phyloP scores from a whole-genome alignment of 1,284 basidiomycete genomes.

The Boletus semigastroideus region DNA sequence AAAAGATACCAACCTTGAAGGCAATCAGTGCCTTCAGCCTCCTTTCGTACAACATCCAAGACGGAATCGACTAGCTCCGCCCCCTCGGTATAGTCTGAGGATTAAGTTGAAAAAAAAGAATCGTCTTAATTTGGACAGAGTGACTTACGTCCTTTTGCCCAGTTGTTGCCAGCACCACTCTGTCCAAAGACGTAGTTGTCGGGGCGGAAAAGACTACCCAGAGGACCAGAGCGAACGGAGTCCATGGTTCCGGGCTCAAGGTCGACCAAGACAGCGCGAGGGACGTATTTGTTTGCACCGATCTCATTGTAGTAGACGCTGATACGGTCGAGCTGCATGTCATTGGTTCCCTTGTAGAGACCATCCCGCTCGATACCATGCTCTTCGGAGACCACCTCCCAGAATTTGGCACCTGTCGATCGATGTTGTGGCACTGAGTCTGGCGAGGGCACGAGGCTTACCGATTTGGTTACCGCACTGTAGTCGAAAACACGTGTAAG shows the following conservation, averaged over 20 bases:
- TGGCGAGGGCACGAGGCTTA: slow-evolving; percentile 38
- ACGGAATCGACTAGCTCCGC: slow-evolving; percentile 96
- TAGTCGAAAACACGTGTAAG: slow-evolving; percentile 21
- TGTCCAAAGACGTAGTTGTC: slow-evolving; percentile 94
- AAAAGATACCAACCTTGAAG: slow-evolving; percentile 69
- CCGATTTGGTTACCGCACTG: slow-evolving; percentile 99
- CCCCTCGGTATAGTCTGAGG: slow-evolving; percentile 87
- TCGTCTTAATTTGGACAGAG: background rate
- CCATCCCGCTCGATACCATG: slow-evolving; percentile 95
- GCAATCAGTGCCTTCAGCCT: slow-evolving; percentile 90
- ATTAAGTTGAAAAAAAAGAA: background rate
- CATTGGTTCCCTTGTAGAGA: slow-evolving; percentile 89
- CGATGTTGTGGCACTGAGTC: background rate
- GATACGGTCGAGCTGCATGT: slow-evolving; percentile 97
- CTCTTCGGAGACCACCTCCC: slow-evolving; percentile 97
- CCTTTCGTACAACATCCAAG: slow-evolving; percentile 85
- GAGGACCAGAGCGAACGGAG: slow-evolving; percentile 83
- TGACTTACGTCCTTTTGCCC: slow-evolving; percentile 88
- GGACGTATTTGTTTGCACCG: slow-evolving; percentile 92
- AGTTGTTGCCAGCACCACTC: slow-evolving; percentile 94
- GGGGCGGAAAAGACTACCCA: slow-evolving; percentile 88
- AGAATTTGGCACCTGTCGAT: slow-evolving; percentile 90
- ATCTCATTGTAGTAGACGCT: slow-evolving; percentile 95
- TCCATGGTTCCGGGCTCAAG: slow-evolving; percentile 98
- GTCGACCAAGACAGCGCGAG: slow-evolving; percentile 92